phyloP scores from a whole-genome alignment of 768 basidiomycete species.

The Suillus fuscotomentosus region DNA sequence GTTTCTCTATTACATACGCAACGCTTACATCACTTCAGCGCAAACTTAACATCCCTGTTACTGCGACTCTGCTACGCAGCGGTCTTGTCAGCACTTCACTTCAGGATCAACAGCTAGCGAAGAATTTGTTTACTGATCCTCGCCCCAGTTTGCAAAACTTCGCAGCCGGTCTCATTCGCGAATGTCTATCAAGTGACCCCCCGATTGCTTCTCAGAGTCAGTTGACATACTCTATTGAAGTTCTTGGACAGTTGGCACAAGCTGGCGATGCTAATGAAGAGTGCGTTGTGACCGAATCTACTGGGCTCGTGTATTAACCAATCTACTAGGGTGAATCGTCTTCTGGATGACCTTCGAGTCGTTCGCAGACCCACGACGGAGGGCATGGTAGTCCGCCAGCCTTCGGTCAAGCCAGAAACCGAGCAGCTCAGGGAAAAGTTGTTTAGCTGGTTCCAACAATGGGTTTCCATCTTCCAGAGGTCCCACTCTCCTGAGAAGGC shows the following conservation, averaged over 20 bases:
- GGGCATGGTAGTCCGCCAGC: conserved; percentile 37
- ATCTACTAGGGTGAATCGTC: conserved; percentile 52
- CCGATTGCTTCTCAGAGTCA: conserved; percentile 79
- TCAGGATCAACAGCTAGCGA: conserved; percentile 89
- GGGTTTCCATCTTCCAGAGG: conserved; percentile 93
- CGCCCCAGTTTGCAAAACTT: conserved; percentile 78
- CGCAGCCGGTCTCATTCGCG: conserved; percentile 78
- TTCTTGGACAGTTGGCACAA: conserved; percentile 71
- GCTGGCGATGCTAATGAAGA: conserved; percentile 81
- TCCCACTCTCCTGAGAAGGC: conserved; percentile 90
- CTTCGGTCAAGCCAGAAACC: conserved; percentile 64
- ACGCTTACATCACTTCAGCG: conserved; percentile 49
- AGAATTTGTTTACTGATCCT: conserved; percentile 76
- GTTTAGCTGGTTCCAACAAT: conserved; percentile 86
- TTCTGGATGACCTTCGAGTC: conserved; percentile 81
- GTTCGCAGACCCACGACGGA: conserved; percentile 49
- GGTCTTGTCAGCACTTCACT: conserved; percentile 74
- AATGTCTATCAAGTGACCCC: conserved; percentile 79
- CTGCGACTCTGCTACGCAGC: conserved; percentile 82
- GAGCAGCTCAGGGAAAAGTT: conserved; percentile 76
- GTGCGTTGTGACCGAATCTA: conserved; percentile 43
- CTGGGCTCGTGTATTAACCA: not conserved
- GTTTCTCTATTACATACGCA: not conserved
- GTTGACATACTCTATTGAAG: conserved; percentile 77
- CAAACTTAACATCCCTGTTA: conserved; percentile 95